Conservation (phyloP, 768 basidiomycete genomes). For the Phallus indusiatus region DNA sequence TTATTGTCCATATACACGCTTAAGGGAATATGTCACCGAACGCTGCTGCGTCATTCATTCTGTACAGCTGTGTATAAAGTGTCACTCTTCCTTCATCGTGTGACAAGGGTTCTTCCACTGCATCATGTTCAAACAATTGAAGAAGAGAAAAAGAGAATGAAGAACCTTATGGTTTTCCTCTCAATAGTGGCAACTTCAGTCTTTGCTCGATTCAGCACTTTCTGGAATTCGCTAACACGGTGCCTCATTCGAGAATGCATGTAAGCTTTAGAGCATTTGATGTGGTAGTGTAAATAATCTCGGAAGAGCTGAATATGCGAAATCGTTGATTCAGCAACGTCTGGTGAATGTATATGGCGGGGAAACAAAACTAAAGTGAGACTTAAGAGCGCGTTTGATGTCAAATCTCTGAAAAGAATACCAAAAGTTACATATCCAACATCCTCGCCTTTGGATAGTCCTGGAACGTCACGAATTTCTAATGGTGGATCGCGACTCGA, state of each 20-base stretch:
- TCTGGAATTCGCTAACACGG: slow-evolving; percentile 91
- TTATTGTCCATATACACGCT: too few relatives aligned
- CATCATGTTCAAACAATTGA: not conserved
- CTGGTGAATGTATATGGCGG: slow-evolving; percentile 76
- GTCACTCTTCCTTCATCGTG: slow-evolving; percentile 10
- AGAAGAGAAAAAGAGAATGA: slow-evolving; percentile 11
- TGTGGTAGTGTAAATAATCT: slow-evolving; percentile 98
- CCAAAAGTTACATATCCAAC: slow-evolving; percentile 93
- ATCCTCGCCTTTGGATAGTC: slow-evolving; percentile 75
- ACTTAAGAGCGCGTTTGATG: not conserved
- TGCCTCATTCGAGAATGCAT: slow-evolving; percentile 97
- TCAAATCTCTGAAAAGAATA: slow-evolving; percentile 16
- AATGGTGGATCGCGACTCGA: slow-evolving; percentile 91
- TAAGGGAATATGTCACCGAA: not conserved
- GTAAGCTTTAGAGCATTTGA: slow-evolving; percentile 97
- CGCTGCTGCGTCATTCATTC: not conserved
- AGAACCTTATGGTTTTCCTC: slow-evolving; percentile 85
- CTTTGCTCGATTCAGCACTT: slow-evolving; percentile 93
- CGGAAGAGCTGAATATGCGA: slow-evolving; percentile 95
- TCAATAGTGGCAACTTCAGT: slow-evolving; percentile 76
- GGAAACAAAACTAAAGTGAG: slow-evolving; percentile 70
- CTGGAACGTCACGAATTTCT: slow-evolving; percentile 84
- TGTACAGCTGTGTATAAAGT: not conserved
- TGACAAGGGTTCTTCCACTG: slow-evolving; percentile 17
- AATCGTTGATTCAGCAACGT: slow-evolving; percentile 67